Evolutionary conservation across 2,329 filamentous ascomycete genomes (phyloP).

Genomic region (Aspergillus jensenii): DNA sequence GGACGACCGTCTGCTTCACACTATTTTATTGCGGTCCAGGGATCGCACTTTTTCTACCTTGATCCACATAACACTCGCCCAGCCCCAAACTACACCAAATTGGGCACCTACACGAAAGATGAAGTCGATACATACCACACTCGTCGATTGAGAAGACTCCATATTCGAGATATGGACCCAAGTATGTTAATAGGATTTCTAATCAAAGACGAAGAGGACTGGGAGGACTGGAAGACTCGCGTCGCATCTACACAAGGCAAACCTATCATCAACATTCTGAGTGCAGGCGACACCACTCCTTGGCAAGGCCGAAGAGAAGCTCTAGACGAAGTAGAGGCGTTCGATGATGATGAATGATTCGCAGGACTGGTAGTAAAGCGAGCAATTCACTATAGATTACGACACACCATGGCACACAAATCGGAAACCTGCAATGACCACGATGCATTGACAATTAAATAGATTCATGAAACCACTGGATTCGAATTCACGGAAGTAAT

Average conservation of each 20-base stretch:
- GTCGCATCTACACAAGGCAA: constrained; percentile 77
- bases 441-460: neutral
- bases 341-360: constrained; percentile 58
- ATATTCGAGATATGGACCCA: constrained; percentile 91
- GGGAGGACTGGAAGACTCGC: constrained; percentile 76
- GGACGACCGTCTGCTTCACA: constrained; percentile 89
- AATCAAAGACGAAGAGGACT: constrained; percentile 78
- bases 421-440: neutral
- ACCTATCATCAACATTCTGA: constrained; percentile 78
- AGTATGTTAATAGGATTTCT: constrained; percentile 97
- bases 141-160: constrained; percentile 74
- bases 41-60: constrained; percentile 84
- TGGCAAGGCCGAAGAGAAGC: constrained; percentile 66
- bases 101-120: constrained; percentile 58
- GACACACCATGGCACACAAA: neutral
- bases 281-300: constrained; percentile 59
- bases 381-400: neutral
- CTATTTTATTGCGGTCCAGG: constrained; percentile 73
- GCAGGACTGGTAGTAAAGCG: neutral
- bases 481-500: constrained; percentile 38
- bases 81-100: constrained; percentile 62
- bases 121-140: constrained; percentile 87
- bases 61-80: constrained; percentile 87
- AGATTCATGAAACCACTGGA: constrained; percentile 18
- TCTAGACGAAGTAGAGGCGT: constrained; percentile 84